These are phyloP conservation scores for Gyromitra esculenta DNA, from an alignment of 2,329 filamentous ascomycete genomes.

Conservation along the genomic window DNA sequence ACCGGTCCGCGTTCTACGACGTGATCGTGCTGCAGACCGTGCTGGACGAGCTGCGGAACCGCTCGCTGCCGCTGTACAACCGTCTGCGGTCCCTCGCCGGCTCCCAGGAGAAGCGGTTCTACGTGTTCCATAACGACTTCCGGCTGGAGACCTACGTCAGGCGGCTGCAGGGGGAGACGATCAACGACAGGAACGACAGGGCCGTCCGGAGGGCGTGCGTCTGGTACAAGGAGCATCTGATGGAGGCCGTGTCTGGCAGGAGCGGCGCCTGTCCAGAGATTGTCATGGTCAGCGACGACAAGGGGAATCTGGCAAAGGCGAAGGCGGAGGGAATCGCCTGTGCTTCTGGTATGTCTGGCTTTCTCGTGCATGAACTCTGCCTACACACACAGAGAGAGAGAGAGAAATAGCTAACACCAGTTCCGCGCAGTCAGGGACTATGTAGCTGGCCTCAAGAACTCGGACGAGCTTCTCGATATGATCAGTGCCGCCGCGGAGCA, in stretches of 20 bases:
- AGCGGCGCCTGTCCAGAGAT: conserved; percentile 74
- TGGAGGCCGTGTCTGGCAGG: conserved; percentile 66
- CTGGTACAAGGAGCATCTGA: conserved; percentile 89
- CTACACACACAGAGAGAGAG: too few relatives aligned
- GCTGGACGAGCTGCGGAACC: conserved; percentile 92
- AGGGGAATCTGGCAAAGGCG: conserved; percentile 84
- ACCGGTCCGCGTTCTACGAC: conserved; percentile 90
- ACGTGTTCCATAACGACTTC: conserved; percentile 99
- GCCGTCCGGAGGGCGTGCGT: conserved; percentile 84
- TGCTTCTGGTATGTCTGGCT: conserved; percentile 47
- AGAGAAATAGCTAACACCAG: conserved; percentile 56
- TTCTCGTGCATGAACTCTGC: background rate
- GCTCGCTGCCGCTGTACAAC: conserved; percentile 93
- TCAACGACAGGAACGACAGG: conserved; percentile 96
- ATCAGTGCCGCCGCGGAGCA: conserved; percentile 80
- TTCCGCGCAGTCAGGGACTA: conserved; percentile 74
- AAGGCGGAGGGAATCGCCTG: conserved; percentile 73
- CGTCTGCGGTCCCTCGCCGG: conserved; percentile 88
- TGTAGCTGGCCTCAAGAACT: conserved; percentile 82
- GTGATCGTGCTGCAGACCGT: conserved; percentile 97
- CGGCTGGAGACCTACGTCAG: conserved; percentile 87
- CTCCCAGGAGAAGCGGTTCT: conserved; percentile 96
- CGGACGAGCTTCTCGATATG: conserved; percentile 89
- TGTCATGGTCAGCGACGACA: conserved; percentile 94
- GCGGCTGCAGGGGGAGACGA: conserved; percentile 79